phyloP scores from a whole-genome alignment of 2,329 filamentous ascomycete genomes.

The Sarocladium brachiariae region DNA sequence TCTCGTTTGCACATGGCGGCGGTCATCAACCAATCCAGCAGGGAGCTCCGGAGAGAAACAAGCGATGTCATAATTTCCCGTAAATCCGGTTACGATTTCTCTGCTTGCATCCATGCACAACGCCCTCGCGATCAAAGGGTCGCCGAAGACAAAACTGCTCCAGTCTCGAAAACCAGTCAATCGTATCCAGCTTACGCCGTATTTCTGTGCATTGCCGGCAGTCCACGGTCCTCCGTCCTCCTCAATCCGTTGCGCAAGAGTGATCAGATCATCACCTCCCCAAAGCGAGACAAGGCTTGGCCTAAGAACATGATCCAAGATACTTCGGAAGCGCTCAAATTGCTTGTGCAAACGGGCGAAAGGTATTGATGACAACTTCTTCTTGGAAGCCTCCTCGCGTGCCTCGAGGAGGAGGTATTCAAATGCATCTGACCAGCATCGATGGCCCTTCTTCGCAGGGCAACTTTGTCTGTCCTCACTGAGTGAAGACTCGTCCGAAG shows the following conservation, averaged over 20 bases:
- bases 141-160: slow-evolving; percentile 53
- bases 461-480: background rate
- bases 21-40: slow-evolving; percentile 30
- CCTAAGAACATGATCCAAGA: slow-evolving; percentile 44
- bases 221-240: background rate
- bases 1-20: slow-evolving; percentile 35
- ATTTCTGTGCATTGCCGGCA: background rate
- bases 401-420: slow-evolving; percentile 45
- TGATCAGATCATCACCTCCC: slow-evolving; percentile 41
- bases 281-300: slow-evolving; percentile 50
- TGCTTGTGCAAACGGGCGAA: slow-evolving; percentile 49
- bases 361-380: slow-evolving; percentile 49
- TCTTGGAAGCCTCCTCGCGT: slow-evolving; percentile 52
- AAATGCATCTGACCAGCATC: slow-evolving; percentile 49
- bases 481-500: background rate
- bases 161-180: slow-evolving; percentile 51
- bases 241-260: slow-evolving; percentile 31
- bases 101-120: slow-evolving; percentile 38
- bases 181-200: slow-evolving; percentile 8
- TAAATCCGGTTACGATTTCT: slow-evolving; percentile 43
- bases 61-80: slow-evolving; percentile 11
- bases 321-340: slow-evolving; percentile 39
- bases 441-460: background rate
- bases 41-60: background rate
- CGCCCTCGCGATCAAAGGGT: slow-evolving; percentile 45